phyloP scores from a whole-genome alignment of 2,329 filamentous ascomycete genomes.

The Corinectria fuckeliana region DNA sequence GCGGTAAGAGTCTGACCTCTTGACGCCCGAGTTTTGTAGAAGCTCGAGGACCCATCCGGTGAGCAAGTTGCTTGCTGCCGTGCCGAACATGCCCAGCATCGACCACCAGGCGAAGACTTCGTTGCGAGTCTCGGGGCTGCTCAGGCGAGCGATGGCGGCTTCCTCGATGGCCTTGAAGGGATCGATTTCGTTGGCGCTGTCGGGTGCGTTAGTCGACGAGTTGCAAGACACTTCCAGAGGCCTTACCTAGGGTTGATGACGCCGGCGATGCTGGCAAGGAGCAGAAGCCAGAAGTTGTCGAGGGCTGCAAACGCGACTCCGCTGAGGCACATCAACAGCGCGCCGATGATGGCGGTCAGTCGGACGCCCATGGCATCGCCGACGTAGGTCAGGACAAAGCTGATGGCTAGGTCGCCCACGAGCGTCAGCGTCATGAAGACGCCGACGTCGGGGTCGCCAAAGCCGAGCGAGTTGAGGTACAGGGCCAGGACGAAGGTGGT shows the following conservation, averaged over 20 bases:
- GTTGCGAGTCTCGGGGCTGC: slow-evolving; percentile 29
- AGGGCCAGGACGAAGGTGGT: slow-evolving; percentile 30
- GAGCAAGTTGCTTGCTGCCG: slow-evolving; percentile 27
- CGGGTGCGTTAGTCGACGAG: neutral
- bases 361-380: slow-evolving; percentile 28
- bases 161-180: slow-evolving; percentile 35
- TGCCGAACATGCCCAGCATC: slow-evolving; percentile 34
- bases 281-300: slow-evolving; percentile 30
- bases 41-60: slow-evolving; percentile 29
- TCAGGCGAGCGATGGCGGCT: slow-evolving; percentile 28
- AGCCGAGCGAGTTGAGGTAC: slow-evolving; percentile 31
- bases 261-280: slow-evolving; percentile 25
- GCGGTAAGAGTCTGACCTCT: slow-evolving; percentile 20
- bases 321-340: slow-evolving; percentile 26
- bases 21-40: slow-evolving; percentile 14
- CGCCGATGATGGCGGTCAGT: slow-evolving; percentile 21
- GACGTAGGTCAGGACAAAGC: slow-evolving; percentile 30
- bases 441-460: slow-evolving; percentile 26
- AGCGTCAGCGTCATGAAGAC: slow-evolving; percentile 33
- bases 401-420: slow-evolving; percentile 32
- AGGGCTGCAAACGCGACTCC: slow-evolving; percentile 24
- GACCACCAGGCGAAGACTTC: slow-evolving; percentile 35
- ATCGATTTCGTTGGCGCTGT: slow-evolving; percentile 35
- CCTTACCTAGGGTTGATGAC: slow-evolving; percentile 32
- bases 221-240: no score